Percentiles rank a stretch among this genome's conserved stretches.
Conservation (phyloP, 2,329 filamentous ascomycete genomes). For the Trichoderma endophyticum region DNA sequence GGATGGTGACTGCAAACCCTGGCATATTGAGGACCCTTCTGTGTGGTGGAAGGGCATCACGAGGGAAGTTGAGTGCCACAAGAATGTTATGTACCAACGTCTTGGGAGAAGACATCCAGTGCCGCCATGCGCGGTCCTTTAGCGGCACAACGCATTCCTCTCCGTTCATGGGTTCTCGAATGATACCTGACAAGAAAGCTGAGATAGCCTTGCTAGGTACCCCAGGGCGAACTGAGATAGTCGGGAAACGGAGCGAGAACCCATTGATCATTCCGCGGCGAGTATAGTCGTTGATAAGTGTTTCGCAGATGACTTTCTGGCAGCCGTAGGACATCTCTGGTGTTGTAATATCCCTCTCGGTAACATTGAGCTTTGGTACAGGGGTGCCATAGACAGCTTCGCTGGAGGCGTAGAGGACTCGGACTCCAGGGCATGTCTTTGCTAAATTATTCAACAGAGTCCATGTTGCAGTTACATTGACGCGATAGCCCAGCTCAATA, state of each 20-base stretch:
- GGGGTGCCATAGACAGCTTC: background rate
- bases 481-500: background rate
- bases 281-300: constrained; percentile 33
- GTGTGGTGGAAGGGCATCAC: background rate
- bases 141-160: background rate
- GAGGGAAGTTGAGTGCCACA: background rate
- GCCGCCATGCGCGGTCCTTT: background rate
- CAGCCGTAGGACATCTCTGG: constrained; percentile 59
- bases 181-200: background rate
- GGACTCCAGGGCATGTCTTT: background rate
- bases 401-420: background rate
- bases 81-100: background rate
- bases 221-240: background rate
- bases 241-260: background rate
- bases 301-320: constrained; percentile 60
- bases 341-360: constrained; percentile 44
- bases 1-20: background rate
- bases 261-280: constrained; percentile 52
- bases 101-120: background rate
- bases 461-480: background rate
- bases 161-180: background rate
- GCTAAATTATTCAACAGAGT: background rate
- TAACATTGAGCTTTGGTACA: constrained; percentile 36
- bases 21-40: background rate
- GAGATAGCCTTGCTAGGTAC: background rate